Base-by-base conservation (phyloP, 2,329 filamentous ascomycete genomes). In the Scedosporium apiospermum region DNA sequence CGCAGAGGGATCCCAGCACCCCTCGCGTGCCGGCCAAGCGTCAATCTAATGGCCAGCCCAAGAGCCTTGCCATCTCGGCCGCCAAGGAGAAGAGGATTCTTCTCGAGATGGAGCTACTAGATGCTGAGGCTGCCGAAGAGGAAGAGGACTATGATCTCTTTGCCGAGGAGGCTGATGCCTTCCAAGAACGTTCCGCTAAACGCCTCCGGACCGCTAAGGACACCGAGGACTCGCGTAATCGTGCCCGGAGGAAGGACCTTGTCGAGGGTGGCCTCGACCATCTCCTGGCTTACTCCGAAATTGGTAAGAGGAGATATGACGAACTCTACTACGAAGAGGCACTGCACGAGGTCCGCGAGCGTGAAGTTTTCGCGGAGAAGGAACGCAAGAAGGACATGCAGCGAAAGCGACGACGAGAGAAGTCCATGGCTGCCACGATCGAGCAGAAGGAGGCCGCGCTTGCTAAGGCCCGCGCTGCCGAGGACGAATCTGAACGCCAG, bases 371-470 rank as follows among this genome's bases (percentile, higher is more conserved):
- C 65, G 92, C 93, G 65, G 95, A 99, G 75, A 99, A 99, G 77
- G 95, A 99, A 76, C 91, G 95, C 67, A 99, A 99, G 80, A 99
- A 99, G 79, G 95, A 99, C 71, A 98, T 99, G 91, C 95, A 99
- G 74, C 89, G 95, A 66, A 99, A 98, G 78, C 86, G 95, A 64
- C 88, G 95, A 53, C 89, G 95, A 18, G 93, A 98, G 73, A 97
- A 97, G 78, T 96, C 93, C 4, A 92, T 97, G 81, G 92, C 92
- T 3, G 89, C 96, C 64, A 93, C 92, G 6, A 89, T 96, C 69
- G 93, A 97, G 72, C 88, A 92, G 72, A 95, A 96, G 77, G 90
- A 95, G 66, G 85, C 89, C 3, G 90, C 91, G 3, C 80, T 96
- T 55, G 87, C 88, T 65, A 88, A 88, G 67, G 91, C 93, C 9